Conservation (phyloP, 228 moss, liverwort and hornwort species). For the Sphagnum fallax region DNA sequence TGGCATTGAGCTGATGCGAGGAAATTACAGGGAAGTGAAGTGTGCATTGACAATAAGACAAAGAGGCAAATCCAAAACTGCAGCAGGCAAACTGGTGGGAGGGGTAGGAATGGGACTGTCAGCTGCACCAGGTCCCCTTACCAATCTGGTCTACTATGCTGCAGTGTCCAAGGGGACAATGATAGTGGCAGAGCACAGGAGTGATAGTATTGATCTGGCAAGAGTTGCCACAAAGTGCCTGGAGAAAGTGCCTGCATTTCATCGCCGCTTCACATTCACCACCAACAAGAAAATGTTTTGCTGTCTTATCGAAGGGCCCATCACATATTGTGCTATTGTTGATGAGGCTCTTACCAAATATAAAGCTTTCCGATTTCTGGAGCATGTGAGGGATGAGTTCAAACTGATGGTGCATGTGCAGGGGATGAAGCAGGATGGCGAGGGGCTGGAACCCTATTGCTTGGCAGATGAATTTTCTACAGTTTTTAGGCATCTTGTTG, state of each 20-base stretch:
- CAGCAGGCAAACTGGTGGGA: not conserved
- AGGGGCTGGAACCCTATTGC: not conserved
- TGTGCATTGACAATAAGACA: not conserved
- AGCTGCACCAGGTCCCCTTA: not conserved
- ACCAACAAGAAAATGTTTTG: conserved; percentile 1
- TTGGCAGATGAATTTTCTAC: conserved; percentile 1
- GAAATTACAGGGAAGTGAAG: no score
- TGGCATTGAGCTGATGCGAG: no score
- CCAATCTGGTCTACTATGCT: conserved; percentile 5
- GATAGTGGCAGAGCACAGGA: not conserved
- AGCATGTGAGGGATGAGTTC: not conserved
- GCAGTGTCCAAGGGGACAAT: conserved; percentile 1
- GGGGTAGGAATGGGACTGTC: not conserved
- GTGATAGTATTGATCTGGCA: not conserved
- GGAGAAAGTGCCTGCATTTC: not conserved
- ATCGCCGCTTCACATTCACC: conserved; percentile 3
- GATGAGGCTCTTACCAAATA: conserved; percentile 1
- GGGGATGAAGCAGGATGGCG: conserved; percentile 1
- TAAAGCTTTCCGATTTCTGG: conserved; percentile 3
- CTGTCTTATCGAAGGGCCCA: conserved; percentile 2
- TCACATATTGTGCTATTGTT: conserved; percentile 1
- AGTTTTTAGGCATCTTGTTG: not conserved
- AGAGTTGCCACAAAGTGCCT: not conserved
- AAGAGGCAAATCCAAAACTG: not conserved
- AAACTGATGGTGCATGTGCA: not conserved